These are phyloP conservation scores for Neofusicoccum parvum DNA, from an alignment of 2,329 filamentous ascomycete genomes.

Conservation along the genomic window DNA sequence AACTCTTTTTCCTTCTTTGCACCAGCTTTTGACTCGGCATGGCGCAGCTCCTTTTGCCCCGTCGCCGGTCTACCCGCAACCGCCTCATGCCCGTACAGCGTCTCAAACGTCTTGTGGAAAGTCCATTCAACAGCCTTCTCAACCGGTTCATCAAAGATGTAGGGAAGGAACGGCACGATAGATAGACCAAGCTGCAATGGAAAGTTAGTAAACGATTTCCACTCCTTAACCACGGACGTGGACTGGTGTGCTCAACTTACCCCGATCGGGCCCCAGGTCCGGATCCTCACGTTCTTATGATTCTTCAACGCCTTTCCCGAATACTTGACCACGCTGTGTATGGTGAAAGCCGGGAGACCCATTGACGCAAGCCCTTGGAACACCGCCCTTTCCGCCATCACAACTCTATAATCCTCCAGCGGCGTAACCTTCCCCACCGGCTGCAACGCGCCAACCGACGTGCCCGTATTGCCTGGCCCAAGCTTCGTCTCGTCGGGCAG, in stretches of 20 bases:
- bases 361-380: slow-evolving; percentile 93
- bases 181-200: slow-evolving; percentile 57
- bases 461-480: slow-evolving; percentile 26
- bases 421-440: slow-evolving; percentile 58
- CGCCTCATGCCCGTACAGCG: slow-evolving; percentile 67
- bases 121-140: slow-evolving; percentile 88
- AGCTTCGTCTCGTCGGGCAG: slow-evolving; percentile 29
- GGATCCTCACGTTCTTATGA: slow-evolving; percentile 68
- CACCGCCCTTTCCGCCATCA: slow-evolving; percentile 86
- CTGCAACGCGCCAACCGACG: slow-evolving; percentile 23
- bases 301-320: slow-evolving; percentile 84
- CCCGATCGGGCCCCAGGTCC: slow-evolving; percentile 90
- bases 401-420: slow-evolving; percentile 85
- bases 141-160: slow-evolving; percentile 87
- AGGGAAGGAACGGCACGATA: slow-evolving; percentile 78
- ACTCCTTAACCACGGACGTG: too few species aligned
- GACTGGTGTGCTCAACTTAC: slow-evolving; percentile 54
- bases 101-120: slow-evolving; percentile 80
- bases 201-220: not conserved
- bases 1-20: slow-evolving; percentile 42
- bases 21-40: slow-evolving; percentile 34
- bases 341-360: slow-evolving; percentile 91
- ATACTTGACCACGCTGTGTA: slow-evolving; percentile 90
- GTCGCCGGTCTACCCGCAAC: slow-evolving; percentile 47
- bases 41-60: slow-evolving; percentile 40